These are phyloP conservation scores for Fusarium algeriense DNA, from an alignment of 2,329 filamentous ascomycete genomes.

Conservation along the genomic window DNA sequence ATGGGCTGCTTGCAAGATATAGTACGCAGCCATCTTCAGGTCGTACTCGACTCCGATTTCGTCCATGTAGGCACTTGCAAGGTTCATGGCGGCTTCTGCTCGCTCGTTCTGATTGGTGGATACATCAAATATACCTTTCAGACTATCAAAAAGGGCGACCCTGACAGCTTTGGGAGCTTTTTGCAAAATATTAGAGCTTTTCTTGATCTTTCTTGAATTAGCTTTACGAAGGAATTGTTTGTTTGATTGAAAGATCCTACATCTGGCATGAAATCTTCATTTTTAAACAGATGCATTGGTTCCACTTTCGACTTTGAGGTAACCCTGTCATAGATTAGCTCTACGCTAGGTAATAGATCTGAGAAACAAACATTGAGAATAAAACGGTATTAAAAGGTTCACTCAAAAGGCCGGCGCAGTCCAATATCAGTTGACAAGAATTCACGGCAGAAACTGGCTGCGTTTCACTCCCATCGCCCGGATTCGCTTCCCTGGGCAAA, in stretches of 20 bases:
- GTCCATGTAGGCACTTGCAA: background rate
- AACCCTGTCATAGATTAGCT: background rate
- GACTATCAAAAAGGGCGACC: background rate
- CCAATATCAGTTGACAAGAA: background rate
- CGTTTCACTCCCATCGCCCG: background rate
- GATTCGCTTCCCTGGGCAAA: background rate
- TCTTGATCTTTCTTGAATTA: background rate
- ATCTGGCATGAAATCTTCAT: background rate
- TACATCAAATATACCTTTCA: background rate
- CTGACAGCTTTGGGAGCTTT: background rate
- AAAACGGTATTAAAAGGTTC: background rate
- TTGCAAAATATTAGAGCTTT: background rate
- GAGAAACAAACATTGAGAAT: background rate
- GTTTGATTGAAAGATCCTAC: background rate
- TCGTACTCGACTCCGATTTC: background rate
- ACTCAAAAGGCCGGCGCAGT: background rate
- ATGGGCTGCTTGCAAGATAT: background rate
- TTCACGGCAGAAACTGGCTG: background rate
- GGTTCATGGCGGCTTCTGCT: background rate
- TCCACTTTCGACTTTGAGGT: background rate
- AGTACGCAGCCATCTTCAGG: background rate
- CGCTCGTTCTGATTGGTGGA: background rate
- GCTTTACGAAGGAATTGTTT: background rate
- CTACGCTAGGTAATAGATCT: accelerated
- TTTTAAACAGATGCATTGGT: background rate